Evolutionary conservation across 2,329 filamentous ascomycete species (phyloP), one percentile per base, ranked within the genome.

Genomic region (Verticillium dahliae): DNA sequence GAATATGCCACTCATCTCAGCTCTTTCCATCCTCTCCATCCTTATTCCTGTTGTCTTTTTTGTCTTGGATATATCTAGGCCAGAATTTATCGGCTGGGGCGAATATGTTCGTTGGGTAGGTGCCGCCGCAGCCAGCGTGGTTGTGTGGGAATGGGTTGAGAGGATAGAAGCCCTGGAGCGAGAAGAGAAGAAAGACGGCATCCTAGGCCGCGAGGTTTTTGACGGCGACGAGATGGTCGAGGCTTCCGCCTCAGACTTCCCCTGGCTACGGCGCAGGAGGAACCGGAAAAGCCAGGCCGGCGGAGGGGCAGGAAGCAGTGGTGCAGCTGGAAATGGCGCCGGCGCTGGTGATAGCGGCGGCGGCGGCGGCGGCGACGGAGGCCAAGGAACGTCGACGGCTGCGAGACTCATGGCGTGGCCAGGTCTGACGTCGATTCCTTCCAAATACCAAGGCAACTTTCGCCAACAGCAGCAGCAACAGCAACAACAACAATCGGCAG

Each of bases 81-180:
- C 91, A 33, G 87, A 91, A 64, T 89, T 97, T 64, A 91, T 91
- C 45, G 91, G 90, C 9, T 97, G 93, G 93, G 93, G 93, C 71
- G 93, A 96, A 70, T 97, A 97, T 71, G 93, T 97, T 56, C 83
- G 92, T 69, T 97, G 93, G 93, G 93, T 97, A n/a, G 93, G 93
- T 57, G 92, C 92, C 1, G 92, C 93, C 0, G 92, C 92, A 1
- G 93, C 93, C 34, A 96, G 92, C 75, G 93, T 97, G n/a, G 91
- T 97, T 27, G 93, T 97, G 2, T 97, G 93, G 93, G 93, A 97
- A 74, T 97, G 93, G 93, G 93, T 97, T 3, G 93, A 97, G 74
- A 85, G 93, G 33, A 97, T 97, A 57, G 93, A 97, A 73, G 91
- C 92, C 0, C 75, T 97, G 64, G 93, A 97, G 77, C 86, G 93